Evolutionary conservation across 2,329 filamentous ascomycete species (phyloP).

Genomic region (Thelonectria rubi): DNA sequence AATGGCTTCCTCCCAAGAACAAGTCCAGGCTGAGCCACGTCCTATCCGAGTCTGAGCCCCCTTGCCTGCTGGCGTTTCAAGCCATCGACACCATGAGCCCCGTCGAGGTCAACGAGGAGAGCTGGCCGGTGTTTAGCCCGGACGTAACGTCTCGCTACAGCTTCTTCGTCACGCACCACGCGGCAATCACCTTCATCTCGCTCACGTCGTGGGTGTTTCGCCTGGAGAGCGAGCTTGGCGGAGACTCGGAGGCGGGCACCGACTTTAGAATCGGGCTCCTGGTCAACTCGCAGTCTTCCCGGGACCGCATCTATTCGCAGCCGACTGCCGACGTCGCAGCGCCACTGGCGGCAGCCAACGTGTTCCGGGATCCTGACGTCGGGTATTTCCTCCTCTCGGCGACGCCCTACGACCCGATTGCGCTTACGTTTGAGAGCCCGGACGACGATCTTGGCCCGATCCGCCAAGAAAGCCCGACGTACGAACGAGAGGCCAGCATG

Average conservation of each 20-base stretch:
- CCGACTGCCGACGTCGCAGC: conserved; percentile 55
- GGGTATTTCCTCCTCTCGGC: conserved; percentile 71
- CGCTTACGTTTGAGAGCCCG: conserved; percentile 67
- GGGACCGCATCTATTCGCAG: conserved; percentile 67
- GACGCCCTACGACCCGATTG: conserved; percentile 65
- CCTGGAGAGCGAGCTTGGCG: conserved; percentile 67
- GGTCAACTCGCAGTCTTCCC: conserved; percentile 65
- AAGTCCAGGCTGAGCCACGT: conserved; percentile 58
- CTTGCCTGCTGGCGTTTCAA: conserved; percentile 68
- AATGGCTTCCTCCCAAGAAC: conserved; percentile 69
- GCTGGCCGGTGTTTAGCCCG: conserved; percentile 70
- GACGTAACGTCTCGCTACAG: conserved; percentile 70
- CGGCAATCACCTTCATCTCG: conserved; percentile 68
- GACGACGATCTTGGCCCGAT: conserved; percentile 60
- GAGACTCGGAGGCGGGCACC: conserved; percentile 64
- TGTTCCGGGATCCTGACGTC: conserved; percentile 68
- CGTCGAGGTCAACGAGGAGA: conserved; percentile 63
- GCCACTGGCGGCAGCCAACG: conserved; percentile 63
- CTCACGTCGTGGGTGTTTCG: conserved; percentile 71
- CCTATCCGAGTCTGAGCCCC: conserved; percentile 50
- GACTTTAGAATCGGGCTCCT: conserved; percentile 70
- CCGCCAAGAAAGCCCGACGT: conserved; percentile 54
- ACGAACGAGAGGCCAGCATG: conserved; percentile 54
- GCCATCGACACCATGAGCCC: conserved; percentile 67
- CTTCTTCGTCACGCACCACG: conserved; percentile 70